phyloP scores from a whole-genome alignment of 805 yeast genomes.

The Yamadazyma philogaea region DNA sequence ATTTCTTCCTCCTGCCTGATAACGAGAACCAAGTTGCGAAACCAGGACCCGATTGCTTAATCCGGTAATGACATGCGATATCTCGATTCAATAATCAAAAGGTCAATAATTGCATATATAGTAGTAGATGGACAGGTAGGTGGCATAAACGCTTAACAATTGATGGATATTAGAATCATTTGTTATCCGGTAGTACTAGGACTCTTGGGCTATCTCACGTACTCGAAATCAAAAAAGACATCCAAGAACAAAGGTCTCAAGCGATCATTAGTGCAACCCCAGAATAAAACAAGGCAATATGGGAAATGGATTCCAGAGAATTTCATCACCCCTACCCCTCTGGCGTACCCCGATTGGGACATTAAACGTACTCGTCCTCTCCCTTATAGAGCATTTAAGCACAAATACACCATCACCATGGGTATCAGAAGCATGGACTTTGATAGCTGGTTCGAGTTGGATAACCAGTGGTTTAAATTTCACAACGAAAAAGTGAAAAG shows the following conservation, averaged over 20 bases:
- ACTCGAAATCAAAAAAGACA: background rate
- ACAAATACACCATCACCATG: constrained; percentile 64
- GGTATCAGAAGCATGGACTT: constrained; percentile 64
- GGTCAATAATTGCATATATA: background rate
- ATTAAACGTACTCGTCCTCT: constrained; percentile 48
- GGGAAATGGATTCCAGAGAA: constrained; percentile 57
- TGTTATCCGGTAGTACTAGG: background rate
- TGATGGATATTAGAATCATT: background rate
- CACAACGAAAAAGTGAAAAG: constrained; percentile 53
- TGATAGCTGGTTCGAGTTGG: constrained; percentile 64
- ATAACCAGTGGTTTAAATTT: constrained; percentile 59
- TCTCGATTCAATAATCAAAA: background rate
- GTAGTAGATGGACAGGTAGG: background rate
- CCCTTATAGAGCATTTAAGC: constrained; percentile 67
- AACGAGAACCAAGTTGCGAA: background rate
- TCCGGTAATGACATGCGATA: background rate
- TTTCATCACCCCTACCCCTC: constrained; percentile 49
- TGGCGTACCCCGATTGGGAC: constrained; percentile 48
- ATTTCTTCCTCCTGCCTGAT: constrained; percentile 90
- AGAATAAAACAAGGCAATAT: constrained; percentile 32
- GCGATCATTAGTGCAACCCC: no score
- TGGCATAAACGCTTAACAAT: no score
- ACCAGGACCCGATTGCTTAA: background rate
- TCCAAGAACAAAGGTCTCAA: no score
- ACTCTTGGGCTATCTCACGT: background rate